Evolutionary conservation across 2,329 filamentous ascomycete genomes (phyloP).

Genomic region (Neofusicoccum sp.): DNA sequence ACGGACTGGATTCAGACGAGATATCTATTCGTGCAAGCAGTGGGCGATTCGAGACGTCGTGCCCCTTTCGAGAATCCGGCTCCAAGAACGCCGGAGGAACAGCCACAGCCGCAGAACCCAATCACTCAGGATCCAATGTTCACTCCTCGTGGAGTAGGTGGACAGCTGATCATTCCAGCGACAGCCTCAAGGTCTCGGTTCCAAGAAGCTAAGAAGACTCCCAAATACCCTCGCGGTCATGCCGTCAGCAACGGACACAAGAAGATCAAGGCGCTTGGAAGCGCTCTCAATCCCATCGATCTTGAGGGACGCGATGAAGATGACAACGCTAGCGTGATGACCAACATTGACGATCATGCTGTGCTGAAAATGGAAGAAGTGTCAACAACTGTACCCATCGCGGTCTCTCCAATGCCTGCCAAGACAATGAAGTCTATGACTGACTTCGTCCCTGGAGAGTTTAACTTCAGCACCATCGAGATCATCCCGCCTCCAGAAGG

Average conservation of each 20-base stretch:
- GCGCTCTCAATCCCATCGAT: neutral
- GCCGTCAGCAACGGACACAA: neutral
- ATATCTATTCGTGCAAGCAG: conserved; percentile 74
- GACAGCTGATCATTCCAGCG: neutral
- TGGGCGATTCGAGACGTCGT: no score
- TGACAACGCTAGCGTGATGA: conserved; percentile 48
- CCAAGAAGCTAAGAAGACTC: neutral
- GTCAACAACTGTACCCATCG: neutral
- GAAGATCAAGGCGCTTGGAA: neutral
- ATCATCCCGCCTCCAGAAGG: conserved; percentile 52
- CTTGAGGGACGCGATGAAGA: conserved; percentile 30
- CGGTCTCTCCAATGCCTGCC: conserved; percentile 20
- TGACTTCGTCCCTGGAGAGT: conserved; percentile 65
- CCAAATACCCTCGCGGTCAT: no score
- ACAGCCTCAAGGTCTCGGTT: neutral
- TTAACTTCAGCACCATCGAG: conserved; percentile 62
- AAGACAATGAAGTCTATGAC: conserved; percentile 38
- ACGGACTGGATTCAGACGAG: conserved; percentile 87
- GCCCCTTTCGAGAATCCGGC: neutral
- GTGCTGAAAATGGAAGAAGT: conserved; percentile 31
- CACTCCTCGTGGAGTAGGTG: neutral
- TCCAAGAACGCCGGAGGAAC: neutral
- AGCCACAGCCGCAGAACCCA: neutral
- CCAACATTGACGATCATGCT: conserved; percentile 47
- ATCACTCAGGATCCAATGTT: neutral